Evolutionary conservation across 345 rosid species (phyloP).

Genomic region (Pistacia integerrima): DNA sequence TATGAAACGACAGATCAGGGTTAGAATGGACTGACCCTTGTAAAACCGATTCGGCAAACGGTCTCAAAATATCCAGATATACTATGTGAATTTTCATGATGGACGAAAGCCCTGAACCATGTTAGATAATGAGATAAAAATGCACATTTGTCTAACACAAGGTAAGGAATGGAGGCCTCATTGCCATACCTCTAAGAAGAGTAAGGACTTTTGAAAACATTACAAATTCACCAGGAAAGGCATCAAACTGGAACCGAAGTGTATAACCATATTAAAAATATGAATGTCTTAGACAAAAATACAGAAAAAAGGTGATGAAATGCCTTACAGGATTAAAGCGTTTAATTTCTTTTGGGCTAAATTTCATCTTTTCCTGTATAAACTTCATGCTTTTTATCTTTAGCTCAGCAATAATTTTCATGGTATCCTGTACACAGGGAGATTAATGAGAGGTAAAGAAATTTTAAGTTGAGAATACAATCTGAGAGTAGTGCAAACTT

Average conservation of each 20-base stretch:
- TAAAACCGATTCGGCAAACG: constrained; percentile 91
- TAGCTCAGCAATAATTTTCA: constrained; percentile 69
- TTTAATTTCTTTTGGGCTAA: constrained; percentile 26
- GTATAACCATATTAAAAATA: constrained; percentile 9
- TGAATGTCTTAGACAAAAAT: constrained; percentile 12
- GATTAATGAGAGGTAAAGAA: constrained; percentile 11
- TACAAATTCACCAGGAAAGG: constrained; percentile 97
- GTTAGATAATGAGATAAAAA: constrained; percentile 9
- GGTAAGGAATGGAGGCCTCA: constrained; percentile 13
- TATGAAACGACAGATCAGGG: constrained; percentile 15
- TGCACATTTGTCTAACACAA: constrained; percentile 14
- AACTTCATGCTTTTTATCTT: constrained; percentile 78
- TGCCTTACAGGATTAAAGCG: constrained; percentile 87
- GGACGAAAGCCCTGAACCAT: constrained; percentile 76
- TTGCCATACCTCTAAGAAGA: constrained; percentile 83
- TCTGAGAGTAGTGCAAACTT: constrained; percentile 27
- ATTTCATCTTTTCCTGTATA: constrained; percentile 90
- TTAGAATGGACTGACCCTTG: constrained; percentile 62
- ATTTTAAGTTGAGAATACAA: constrained; percentile 22
- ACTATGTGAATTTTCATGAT: constrained; percentile 75
- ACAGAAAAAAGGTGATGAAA: constrained; percentile 8
- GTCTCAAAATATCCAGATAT: constrained; percentile 93
- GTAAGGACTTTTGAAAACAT: constrained; percentile 87
- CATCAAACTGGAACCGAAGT: constrained; percentile 69
- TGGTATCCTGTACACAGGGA: constrained; percentile 56